Base-by-base conservation (phyloP, 306 rosid genomes). In the Dalbergia cultrata region DNA sequence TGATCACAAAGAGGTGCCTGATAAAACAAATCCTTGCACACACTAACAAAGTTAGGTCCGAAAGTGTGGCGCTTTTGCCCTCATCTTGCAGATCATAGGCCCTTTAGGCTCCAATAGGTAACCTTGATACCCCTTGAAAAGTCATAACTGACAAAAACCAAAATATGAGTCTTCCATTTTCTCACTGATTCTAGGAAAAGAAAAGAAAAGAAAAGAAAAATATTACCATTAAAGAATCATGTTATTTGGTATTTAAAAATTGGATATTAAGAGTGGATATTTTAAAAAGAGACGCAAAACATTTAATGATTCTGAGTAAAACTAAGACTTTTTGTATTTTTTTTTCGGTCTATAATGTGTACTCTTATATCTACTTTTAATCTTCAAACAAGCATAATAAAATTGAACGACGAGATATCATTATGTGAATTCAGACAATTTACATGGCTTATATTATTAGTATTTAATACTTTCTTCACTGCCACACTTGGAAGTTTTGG, bases 361-460 rank as follows among this genome's bases (percentile, higher is more conserved):
- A 37, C 41, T 37, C 1, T 37, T 37, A 37, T 37, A 37, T 37
- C 41, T 3, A 37, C 41, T 37, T 37, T 7, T 37, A 5, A 7
- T 37, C 7, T 7, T 37, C 41, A 37, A 37, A 1, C 8, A 7
- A 43, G 10, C 10, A 43, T 43, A 7, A 43, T 43, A 7, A 7
- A 43, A 43, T 0, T 35, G 47, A 43, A 9, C 54, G 18, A 13
- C 21, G 12, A 60, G 59, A 70, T 54, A 65, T 13, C 13, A 72
- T 41, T 1, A 31, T 44, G 26, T 76, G 16, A 47, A 58, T 50
- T 49, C 8, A 47, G n/a, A 6, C 68, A 31, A 53, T 50, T 54
- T 58, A 17, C 61, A 16, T 49, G 89, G 75, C 63, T 69, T 7
- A 70, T 67, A 37, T 67, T 52, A n/a, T n/a, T n/a, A n/a, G n/a